Evolutionary conservation across 768 basidiomycete genomes (phyloP), one percentile per base, ranked within the genome.

Genomic region (Suillus occidentalis): DNA sequence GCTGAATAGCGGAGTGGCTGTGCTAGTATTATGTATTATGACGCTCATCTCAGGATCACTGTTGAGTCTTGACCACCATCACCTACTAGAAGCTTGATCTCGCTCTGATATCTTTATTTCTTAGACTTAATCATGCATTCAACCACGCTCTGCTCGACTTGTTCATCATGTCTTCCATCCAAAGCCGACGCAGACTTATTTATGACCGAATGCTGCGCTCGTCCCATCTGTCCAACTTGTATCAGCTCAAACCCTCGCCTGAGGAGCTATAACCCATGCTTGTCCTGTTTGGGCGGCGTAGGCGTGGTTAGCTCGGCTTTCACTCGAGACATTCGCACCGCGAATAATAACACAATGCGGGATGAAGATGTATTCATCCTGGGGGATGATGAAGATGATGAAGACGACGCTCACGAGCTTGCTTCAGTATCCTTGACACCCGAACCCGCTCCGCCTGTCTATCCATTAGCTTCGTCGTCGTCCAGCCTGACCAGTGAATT

Each of bases 251-350:
- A 91, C 71, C 87, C 89, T 0, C 83, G 91, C 20, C 79, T 92
- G 25, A 76, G 81, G 40, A 79, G 86, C 63, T 92, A 92, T 70
- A 78, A 91, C 70, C 91, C 91, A 8, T 93, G 91, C 73, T 75
- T 93, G 20, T 80, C 82, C 8, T 92, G 91, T 71, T 80, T 90
- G 2, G 84, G 81, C 14, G 89, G 89, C 3, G 82, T 87, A 2
- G 81, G 73, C 18, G 81, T 83, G 18, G 65, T 72, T 16, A 66
- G 70, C 36, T 40, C 10, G 69, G 81, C 36, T 70, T 69, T 65
- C 36, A 65, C 37, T 62, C 66, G 56, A 50, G 55, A 45, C 25
- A 31, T 61, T 34, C 31, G 36, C 53, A 10, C 45, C 45, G 59
- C 42, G 20, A 85, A 88, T 69, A 22, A 86, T 68, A 84, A 87